Conservation (phyloP, 2,329 filamentous ascomycete species). For the Emydomyces testavorans region DNA sequence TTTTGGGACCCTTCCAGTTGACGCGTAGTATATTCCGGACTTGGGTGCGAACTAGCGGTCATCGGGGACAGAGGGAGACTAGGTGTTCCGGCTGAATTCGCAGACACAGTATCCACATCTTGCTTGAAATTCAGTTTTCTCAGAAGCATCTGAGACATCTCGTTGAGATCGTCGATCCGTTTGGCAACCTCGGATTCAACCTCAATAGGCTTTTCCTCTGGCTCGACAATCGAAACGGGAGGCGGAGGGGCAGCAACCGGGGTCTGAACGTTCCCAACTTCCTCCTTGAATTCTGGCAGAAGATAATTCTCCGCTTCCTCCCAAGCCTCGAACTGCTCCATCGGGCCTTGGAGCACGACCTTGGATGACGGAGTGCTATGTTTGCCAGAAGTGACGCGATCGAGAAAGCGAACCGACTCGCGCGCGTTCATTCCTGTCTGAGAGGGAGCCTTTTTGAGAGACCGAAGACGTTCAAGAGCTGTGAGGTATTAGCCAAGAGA, state of each 20-base stretch:
- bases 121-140: constrained; percentile 40
- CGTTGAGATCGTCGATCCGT: constrained; percentile 22
- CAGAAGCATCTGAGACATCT: constrained; percentile 38
- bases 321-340: constrained; percentile 40
- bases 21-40: constrained; percentile 31
- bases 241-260: constrained; percentile 12
- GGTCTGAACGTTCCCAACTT: constrained; percentile 17
- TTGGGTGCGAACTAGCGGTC: constrained; percentile 37
- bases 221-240: constrained; percentile 3
- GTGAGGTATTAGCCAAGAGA: constrained; percentile 11
- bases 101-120: constrained; percentile 30
- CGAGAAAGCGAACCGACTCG: constrained; percentile 42
- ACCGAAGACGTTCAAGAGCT: constrained; percentile 39
- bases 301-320: constrained; percentile 37
- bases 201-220: constrained; percentile 4
- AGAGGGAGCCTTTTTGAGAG: constrained; percentile 36
- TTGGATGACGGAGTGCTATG: constrained; percentile 34
- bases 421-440: constrained; percentile 41
- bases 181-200: constrained; percentile 4
- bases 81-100: constrained; percentile 33
- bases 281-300: constrained; percentile 35
- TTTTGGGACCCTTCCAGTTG: constrained; percentile 18
- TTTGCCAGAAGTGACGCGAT: constrained; percentile 39
- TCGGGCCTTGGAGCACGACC: constrained; percentile 39
- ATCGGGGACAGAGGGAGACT: constrained; percentile 35